Base-by-base conservation (phyloP, 2,329 filamentous ascomycete genomes). In the Nothomitra cinnamomea region DNA sequence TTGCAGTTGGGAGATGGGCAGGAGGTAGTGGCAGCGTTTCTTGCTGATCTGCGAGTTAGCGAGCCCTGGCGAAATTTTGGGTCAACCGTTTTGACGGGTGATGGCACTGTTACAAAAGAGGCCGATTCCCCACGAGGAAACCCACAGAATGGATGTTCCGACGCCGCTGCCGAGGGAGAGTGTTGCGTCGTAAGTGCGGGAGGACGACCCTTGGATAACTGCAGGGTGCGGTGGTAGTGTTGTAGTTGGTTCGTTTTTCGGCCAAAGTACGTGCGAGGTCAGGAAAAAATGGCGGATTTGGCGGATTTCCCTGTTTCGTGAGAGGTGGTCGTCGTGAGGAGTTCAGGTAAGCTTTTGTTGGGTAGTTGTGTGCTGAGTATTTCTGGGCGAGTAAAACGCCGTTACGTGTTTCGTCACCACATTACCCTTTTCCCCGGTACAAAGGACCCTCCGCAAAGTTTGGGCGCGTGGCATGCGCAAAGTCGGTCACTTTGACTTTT, bases 371-470 rank as follows among this genome's bases (percentile, higher is more conserved):
- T 25, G 41, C 41, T 21, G 28, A 24, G 42, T 45, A 6, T 28
- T 13, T 12, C 8, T 28, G 21, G 21, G 21, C 45, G 45, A 49
- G 45, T 49, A 49, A 49, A 32, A 35, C 24, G 45, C n/a, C 45
- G 45, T 49, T 35, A 49, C 45, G 45, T 49, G 45, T 49, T 49
- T 49, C 45, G 45, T 49, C 45, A 35, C 45, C 24, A 49, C 24
- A 15, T 22, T 21, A 22, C 28, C 43, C 24, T 28, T 28, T 48
- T 25, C 43, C 43, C 12, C 43, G 24, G 21, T 25, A 22, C 17
- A 22, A 28, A 49, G 45, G 24, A 8, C 17, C 28, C 28, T 32
- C 4, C 4, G 28, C 28, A 32, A 32, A n/a, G 45, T 28, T 10
- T 21, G 15, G 28, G 21, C 28, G 43, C 22, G 21, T 25, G 43